Evolutionary conservation across 495 filamentous ascomycete genomes (phyloP), one percentile per base, ranked within the genome.

Genomic region (Trichoderma reesei): DNA sequence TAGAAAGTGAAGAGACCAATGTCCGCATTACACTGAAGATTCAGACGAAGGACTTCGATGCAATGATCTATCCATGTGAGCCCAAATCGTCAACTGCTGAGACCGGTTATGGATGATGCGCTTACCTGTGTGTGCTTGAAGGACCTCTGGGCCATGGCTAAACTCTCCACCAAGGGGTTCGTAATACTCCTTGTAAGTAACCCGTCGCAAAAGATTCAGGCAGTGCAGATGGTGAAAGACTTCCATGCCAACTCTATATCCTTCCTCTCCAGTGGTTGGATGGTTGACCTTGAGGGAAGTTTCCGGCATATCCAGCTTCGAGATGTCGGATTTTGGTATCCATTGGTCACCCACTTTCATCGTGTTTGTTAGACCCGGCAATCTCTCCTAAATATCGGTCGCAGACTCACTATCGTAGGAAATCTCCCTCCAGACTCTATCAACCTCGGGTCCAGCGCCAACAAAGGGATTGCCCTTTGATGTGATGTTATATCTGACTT

Each of bases 101-200:
- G 18, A 11, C 14, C n/a, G 5, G 41, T n/a, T 26, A 26, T 26
- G 26, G 26, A 26, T 26, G 8, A 20, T 26, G 16, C 20, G 18
- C 44, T 18, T 48, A 48, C 44, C 44, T 48, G 44, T 48, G 18
- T 48, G 44, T 18, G 44, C 44, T 48, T 48, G 44, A 20, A 48
- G 44, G 44, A 18, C 44, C 20, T 48, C 44, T 48, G 44, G 44
- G 5, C 44, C 44, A 26, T 48, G 44, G n/a, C 44, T 18, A 8
- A 48, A 48, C 44, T 48, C 44, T 48, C 44, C 44, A 48, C 44
- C 44, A 48, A 48, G 44, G 5, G 44, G 44, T 48, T 48, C 44
- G 44, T 48, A 48, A 18, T 48, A 48, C 7, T 48, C 44, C 44
- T 8, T 48, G 8, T 48, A 48, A 6, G 44, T 48, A 8, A 48